Conservation (phyloP, 2,329 filamentous ascomycete species). For the Purpureocillium lavendulum region DNA sequence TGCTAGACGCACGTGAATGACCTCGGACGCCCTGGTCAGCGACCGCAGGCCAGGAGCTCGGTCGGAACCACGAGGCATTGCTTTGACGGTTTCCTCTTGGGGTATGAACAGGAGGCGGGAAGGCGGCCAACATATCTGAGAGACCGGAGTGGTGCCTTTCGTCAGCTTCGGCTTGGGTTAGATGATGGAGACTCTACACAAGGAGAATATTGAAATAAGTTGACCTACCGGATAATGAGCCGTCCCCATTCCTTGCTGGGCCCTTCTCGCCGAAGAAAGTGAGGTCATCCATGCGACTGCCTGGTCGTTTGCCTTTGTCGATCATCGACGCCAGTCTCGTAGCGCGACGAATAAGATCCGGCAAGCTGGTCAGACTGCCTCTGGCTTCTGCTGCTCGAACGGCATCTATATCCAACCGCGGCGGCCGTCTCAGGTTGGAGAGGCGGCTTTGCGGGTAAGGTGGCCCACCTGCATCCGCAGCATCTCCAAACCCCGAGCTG, state of each 20-base stretch:
- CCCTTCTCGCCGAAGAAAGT: slow-evolving; percentile 39
- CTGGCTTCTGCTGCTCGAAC: slow-evolving; percentile 74
- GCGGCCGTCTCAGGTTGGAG: slow-evolving; percentile 56
- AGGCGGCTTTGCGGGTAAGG: slow-evolving; percentile 27
- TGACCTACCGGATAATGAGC: not conserved
- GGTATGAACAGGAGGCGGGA: slow-evolving; percentile 51
- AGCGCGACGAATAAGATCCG: slow-evolving; percentile 82
- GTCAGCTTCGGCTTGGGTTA: slow-evolving; percentile 17
- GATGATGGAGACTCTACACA: not conserved
- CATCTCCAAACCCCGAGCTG: slow-evolving; percentile 15
- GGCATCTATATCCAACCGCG: slow-evolving; percentile 72
- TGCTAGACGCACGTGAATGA: slow-evolving; percentile 7
- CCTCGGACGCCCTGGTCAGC: slow-evolving; percentile 12
- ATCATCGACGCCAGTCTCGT: slow-evolving; percentile 82
- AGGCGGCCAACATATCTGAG: slow-evolving; percentile 59
- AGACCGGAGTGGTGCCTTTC: slow-evolving; percentile 44
- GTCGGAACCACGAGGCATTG: slow-evolving; percentile 32
- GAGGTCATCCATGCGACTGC: slow-evolving; percentile 48
- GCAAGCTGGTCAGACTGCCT: slow-evolving; percentile 84
- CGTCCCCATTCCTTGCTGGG: slow-evolving; percentile 24
- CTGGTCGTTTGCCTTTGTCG: slow-evolving; percentile 65
- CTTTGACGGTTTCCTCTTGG: slow-evolving; percentile 32
- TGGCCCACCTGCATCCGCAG: not conserved
- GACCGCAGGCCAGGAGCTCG: slow-evolving; percentile 41
- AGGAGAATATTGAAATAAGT: not conserved